Percentiles rank a stretch among this genome's conserved stretches.
Conservation (phyloP, 805 yeast genomes). For the Kodamaea lidongshanica region DNA sequence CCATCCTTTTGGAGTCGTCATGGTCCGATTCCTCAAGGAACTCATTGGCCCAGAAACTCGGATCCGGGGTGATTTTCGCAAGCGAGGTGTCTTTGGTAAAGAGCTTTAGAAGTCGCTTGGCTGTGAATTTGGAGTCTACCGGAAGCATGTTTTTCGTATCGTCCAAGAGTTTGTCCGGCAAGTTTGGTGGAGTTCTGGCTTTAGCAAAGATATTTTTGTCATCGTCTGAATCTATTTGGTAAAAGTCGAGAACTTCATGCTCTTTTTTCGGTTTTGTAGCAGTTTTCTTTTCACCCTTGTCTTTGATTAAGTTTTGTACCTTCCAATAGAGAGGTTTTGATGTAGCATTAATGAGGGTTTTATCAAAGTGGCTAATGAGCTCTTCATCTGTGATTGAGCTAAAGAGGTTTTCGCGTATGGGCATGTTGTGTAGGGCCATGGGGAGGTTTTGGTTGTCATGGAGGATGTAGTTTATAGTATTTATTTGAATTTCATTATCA, state of each 20-base stretch:
- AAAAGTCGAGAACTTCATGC: constrained; percentile 6
- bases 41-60: no score
- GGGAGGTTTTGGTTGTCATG: no score
- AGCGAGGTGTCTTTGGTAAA: constrained; percentile 16
- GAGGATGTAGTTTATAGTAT: no score
- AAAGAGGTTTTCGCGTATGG: no score
- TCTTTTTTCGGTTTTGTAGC: constrained; percentile 3
- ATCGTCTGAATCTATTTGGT: constrained; percentile 3
- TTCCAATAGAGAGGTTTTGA: constrained; percentile 4
- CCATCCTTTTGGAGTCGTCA: no score
- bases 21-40: no score
- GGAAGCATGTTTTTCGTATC: constrained; percentile 11
- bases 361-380: constrained; percentile 5
- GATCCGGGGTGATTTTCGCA: no score
- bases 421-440: no score
- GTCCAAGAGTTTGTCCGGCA: constrained; percentile 1
- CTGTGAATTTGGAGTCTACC: constrained; percentile 17
- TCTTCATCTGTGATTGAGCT: constrained; percentile 1
- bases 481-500: no score
- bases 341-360: not conserved
- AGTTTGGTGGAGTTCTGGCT: constrained; percentile 1
- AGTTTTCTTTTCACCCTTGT: constrained; percentile 5
- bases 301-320: constrained; percentile 2
- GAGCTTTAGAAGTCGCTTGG: constrained; percentile 14
- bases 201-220: constrained; percentile 1